phyloP scores from a whole-genome alignment of 2,329 filamentous ascomycete genomes.

The Xylaria arbuscula region DNA sequence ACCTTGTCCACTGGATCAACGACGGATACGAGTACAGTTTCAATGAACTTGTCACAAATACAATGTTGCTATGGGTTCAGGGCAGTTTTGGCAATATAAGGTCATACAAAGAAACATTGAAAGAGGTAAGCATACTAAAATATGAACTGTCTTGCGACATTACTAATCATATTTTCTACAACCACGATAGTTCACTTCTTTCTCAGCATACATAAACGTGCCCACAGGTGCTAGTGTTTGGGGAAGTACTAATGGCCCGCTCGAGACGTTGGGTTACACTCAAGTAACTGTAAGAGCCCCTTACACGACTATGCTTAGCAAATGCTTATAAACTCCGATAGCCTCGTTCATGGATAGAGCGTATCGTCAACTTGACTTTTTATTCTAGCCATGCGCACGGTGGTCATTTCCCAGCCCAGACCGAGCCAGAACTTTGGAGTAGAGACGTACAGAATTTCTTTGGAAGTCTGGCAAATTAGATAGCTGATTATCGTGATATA shows the following conservation, averaged over 20 bases:
- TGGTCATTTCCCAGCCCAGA: constrained; percentile 1
- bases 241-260: neutral
- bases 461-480: neutral
- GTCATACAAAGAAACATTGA: neutral
- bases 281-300: constrained; percentile 3
- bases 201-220: neutral
- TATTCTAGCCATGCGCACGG: neutral
- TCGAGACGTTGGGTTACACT: neutral
- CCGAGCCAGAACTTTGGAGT: constrained; percentile 1
- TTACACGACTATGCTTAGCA: no score
- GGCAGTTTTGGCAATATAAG: neutral
- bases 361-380: neutral
- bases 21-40: neutral
- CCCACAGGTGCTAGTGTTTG: neutral
- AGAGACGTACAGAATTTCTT: constrained; percentile 6
- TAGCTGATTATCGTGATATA: neutral
- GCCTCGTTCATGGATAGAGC: constrained; percentile 2
- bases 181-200: neutral
- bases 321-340: neutral
- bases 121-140: neutral
- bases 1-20: neutral
- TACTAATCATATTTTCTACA: neutral
- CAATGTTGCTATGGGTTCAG: neutral
- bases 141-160: neutral
- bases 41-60: constrained; percentile 1